Conservation (phyloP, 305 asterid species). For the Striga hermonthica region DNA sequence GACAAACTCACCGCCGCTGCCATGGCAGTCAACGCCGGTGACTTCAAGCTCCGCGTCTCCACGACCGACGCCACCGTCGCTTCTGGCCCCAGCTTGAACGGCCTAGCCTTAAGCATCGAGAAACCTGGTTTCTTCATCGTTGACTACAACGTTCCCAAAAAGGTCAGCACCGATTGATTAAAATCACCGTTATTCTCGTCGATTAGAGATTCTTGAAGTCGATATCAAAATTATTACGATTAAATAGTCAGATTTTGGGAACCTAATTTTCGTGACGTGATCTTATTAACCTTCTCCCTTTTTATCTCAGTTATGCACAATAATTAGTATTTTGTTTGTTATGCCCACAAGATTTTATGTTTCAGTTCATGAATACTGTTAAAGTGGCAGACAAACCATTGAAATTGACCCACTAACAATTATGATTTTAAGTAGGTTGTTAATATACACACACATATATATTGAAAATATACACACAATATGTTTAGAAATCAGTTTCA, state of each 20-base stretch:
- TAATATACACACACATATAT: too few relatives aligned
- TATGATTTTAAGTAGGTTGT: too few relatives aligned
- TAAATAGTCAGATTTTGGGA: neutral
- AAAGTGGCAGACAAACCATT: constrained; percentile 64
- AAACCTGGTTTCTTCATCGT: constrained; percentile 77
- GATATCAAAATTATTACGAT: neutral
- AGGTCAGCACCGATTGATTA: constrained; percentile 37
- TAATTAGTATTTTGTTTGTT: neutral
- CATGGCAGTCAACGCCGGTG: constrained; percentile 75
- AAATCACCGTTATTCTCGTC: neutral
- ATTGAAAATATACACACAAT: too few relatives aligned
- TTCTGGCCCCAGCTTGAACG: constrained; percentile 78
- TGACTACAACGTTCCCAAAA: constrained; percentile 76
- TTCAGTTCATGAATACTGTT: constrained; percentile 69
- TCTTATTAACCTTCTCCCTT: neutral
- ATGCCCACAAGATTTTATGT: constrained; percentile 63
- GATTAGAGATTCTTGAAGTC: neutral
- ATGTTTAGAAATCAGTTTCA: too few relatives aligned
- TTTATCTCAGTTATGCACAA: neutral
- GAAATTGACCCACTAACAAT: constrained; percentile 65
- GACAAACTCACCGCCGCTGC: constrained; percentile 55
- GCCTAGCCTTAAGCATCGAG: constrained; percentile 69
- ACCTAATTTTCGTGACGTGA: neutral
- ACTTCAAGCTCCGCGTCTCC: constrained; percentile 76
- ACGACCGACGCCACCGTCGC: constrained; percentile 78